Percentiles rank a stretch among this genome's conserved stretches.
Evolutionary conservation across 352 stramenopile species (phyloP).

Genomic region (Phytophthora palmivora): DNA sequence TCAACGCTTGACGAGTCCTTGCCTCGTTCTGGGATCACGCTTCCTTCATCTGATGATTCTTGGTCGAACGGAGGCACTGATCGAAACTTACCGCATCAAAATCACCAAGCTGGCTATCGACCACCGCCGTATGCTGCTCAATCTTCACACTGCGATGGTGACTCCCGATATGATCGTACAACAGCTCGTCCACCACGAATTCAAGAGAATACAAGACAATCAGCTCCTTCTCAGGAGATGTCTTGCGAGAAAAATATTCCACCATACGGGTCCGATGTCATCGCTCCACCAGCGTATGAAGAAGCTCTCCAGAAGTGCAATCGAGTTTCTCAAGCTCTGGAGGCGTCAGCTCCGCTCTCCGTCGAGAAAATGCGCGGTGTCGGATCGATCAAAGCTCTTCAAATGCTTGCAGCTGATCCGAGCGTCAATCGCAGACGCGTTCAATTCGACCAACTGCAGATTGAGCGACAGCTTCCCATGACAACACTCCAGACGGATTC

Average conservation of each 20-base stretch:
- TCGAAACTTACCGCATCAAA: background rate
- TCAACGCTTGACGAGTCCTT: slow-evolving; percentile 24
- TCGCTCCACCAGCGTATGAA: slow-evolving; percentile 12
- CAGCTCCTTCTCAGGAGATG: slow-evolving; percentile 1
- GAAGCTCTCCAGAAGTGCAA: slow-evolving; percentile 13
- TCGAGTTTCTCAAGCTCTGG: background rate
- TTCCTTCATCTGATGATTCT: slow-evolving; percentile 12
- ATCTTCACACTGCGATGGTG: background rate
- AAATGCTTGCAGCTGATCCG: slow-evolving; percentile 19
- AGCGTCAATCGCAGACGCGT: slow-evolving; percentile 21
- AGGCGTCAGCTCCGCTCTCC: slow-evolving; percentile 4
- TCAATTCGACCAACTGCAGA: slow-evolving; percentile 17
- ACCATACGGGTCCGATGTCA: slow-evolving; percentile 4
- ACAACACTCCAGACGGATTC: slow-evolving; percentile 36
- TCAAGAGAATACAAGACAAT: slow-evolving; percentile 4
- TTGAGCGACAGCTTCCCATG: slow-evolving; percentile 33
- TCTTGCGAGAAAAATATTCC: background rate
- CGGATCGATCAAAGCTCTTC: slow-evolving; percentile 17
- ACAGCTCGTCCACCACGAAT: background rate
- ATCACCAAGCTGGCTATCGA: background rate
- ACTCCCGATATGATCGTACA: slow-evolving; percentile 5
- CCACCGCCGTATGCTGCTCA: background rate
- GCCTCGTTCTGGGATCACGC: slow-evolving; percentile 9
- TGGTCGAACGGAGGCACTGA: slow-evolving; percentile 12
- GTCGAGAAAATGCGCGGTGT: slow-evolving; percentile 19